phyloP scores from a whole-genome alignment of 768 basidiomycete species.

The Pisolithus marmoratus region DNA sequence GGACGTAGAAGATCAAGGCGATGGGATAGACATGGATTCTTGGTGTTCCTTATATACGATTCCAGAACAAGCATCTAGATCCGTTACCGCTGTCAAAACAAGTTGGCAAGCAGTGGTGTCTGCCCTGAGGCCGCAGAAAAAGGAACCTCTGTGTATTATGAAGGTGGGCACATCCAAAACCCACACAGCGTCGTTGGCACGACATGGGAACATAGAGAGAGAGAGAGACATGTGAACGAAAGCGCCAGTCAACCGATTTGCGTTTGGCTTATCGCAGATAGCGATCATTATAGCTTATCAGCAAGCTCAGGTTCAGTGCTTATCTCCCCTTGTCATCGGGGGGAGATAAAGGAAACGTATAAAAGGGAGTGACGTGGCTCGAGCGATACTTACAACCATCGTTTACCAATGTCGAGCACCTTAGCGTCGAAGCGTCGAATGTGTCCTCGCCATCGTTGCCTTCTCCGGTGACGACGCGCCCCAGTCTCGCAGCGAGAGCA shows the following conservation, averaged over 20 bases:
- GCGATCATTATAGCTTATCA: too few species aligned
- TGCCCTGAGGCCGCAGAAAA: not conserved
- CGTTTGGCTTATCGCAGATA: too few species aligned
- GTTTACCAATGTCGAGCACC: not conserved
- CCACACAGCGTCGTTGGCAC: too few species aligned
- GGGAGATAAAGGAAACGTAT: too few species aligned
- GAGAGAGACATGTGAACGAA: too few species aligned
- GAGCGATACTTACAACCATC: not conserved
- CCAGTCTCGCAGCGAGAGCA: conserved; percentile 6
- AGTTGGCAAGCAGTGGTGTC: not conserved
- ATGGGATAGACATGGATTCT: not conserved
- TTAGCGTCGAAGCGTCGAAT: not conserved
- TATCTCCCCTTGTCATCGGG: too few species aligned
- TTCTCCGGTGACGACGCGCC: not conserved
- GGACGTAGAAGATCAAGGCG: not conserved
- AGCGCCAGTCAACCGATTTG: too few species aligned
- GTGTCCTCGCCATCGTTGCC: not conserved
- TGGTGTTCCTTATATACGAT: not conserved
- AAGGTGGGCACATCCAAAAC: too few species aligned
- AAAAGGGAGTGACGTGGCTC: too few species aligned
- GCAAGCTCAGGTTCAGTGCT: too few species aligned
- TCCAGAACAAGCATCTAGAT: not conserved
- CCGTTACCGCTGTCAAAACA: not conserved
- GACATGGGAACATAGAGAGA: too few species aligned
- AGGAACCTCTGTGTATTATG: not conserved